A percentile compares a stretch with the other conserved stretches of the same genome.
phyloP scores from a whole-genome alignment of 2,329 filamentous ascomycete genomes.

The Phaeophleospora eucalypticola region DNA sequence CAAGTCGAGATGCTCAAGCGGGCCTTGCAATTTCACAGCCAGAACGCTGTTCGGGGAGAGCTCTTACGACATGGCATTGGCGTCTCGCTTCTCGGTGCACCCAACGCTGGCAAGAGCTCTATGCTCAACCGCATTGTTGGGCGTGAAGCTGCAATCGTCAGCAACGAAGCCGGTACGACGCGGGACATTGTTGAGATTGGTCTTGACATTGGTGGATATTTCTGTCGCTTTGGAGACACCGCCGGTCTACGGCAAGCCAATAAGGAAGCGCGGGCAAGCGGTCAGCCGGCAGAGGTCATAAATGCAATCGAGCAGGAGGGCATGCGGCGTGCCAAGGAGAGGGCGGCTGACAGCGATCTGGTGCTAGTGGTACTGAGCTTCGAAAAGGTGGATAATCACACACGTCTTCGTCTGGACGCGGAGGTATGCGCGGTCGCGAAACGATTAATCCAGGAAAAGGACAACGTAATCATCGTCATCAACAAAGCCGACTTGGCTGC shows the following conservation, averaged over 20 bases:
- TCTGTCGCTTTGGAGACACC: slow-evolving; percentile 93
- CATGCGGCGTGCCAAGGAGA: slow-evolving; percentile 77
- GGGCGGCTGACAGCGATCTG: slow-evolving; percentile 78
- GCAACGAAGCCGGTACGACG: slow-evolving; percentile 86
- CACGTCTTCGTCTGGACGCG: slow-evolving; percentile 40
- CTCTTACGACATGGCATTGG: slow-evolving; percentile 79
- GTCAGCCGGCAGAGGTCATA: slow-evolving; percentile 41
- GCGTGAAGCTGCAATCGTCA: slow-evolving; percentile 91
- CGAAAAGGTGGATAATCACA: slow-evolving; percentile 42
- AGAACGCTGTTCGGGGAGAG: slow-evolving; percentile 76
- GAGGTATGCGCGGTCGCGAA: slow-evolving; percentile 55
- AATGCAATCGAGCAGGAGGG: slow-evolving; percentile 82
- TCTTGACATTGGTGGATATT: slow-evolving; percentile 82
- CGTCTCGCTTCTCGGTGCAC: slow-evolving; percentile 81
- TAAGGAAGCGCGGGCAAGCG: slow-evolving; percentile 3
- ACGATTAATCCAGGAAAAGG: slow-evolving; percentile 46
- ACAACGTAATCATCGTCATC: slow-evolving; percentile 55
- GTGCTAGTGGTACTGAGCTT: slow-evolving; percentile 77
- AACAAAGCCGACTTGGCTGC: slow-evolving; percentile 55
- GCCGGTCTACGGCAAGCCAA: slow-evolving; percentile 65
- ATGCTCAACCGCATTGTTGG: slow-evolving; percentile 87
- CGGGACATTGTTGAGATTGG: slow-evolving; percentile 89
- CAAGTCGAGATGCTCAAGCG: slow-evolving; percentile 60
- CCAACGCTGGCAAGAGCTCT: slow-evolving; percentile 93
- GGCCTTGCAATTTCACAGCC: slow-evolving; percentile 65